Percentiles rank a stretch among this genome's conserved stretches.
These are phyloP conservation scores for Candida mesenterica DNA, from an alignment of 1,139 yeast species.

Conservation along the genomic window DNA sequence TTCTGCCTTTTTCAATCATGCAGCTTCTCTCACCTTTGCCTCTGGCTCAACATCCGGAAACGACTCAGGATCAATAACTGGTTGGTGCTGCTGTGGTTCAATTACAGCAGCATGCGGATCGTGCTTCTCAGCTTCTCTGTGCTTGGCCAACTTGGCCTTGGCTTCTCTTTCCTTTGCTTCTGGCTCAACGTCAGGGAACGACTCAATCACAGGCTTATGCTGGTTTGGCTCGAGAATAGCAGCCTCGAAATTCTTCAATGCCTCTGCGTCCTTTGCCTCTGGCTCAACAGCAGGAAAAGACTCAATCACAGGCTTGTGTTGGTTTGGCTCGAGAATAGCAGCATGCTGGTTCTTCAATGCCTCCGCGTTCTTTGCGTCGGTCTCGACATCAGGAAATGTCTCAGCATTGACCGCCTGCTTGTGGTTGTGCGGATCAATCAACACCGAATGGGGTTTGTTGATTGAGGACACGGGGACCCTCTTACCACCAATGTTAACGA, in stretches of 20 bases:
- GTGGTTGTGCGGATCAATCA: constrained; percentile 28
- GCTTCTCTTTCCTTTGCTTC: constrained; percentile 18
- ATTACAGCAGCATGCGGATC: constrained; percentile 32
- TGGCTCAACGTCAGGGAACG: constrained; percentile 25
- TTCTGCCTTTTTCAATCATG: not conserved
- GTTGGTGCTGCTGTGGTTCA: constrained; percentile 26
- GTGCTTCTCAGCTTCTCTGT: too few relatives aligned
- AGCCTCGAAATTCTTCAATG: constrained; percentile 7
- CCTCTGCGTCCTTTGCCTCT: constrained; percentile 13
- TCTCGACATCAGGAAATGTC: constrained; percentile 16
- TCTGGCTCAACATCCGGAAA: constrained; percentile 27
- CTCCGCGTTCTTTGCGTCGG: constrained; percentile 12
- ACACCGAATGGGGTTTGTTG: constrained; percentile 43
- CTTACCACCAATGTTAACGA: constrained; percentile 36
- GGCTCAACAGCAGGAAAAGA: constrained; percentile 25
- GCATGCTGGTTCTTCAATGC: constrained; percentile 6
- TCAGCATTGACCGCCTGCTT: not conserved
- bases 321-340: constrained; percentile 31
- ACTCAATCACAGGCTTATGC: constrained; percentile 19
- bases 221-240: constrained; percentile 35
- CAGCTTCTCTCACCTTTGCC: constrained; percentile 17
- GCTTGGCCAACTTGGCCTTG: constrained; percentile 3
- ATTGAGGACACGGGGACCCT: constrained; percentile 37
- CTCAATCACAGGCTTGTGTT: constrained; percentile 18
- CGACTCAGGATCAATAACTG: constrained; percentile 13